Evolutionary conservation across 805 yeast genomes (phyloP), one percentile per base, ranked within the genome.

Genomic region (Clavispora asparagi): DNA sequence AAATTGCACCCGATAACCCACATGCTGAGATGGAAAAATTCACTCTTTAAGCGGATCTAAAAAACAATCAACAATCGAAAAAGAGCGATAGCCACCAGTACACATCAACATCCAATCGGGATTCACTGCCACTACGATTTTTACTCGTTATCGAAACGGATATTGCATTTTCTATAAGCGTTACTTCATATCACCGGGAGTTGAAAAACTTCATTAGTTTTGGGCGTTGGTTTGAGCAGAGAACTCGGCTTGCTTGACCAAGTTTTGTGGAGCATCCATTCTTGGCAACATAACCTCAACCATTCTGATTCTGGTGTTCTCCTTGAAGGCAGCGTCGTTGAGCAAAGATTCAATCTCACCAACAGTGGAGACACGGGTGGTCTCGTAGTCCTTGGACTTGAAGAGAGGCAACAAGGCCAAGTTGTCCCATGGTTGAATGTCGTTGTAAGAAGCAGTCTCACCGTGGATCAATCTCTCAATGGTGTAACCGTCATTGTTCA

Each of bases 381-480:
- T 41, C 40, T 68, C 69, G 47, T 57, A 60, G 40, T 63, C 49
- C 48, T 60, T 54, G 35, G 68, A 67, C 14, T 61, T 61, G 49
- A 68, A 68, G 12, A 65, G 56, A 13, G 61, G 60, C 48, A 68
- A 61, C 46, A 68, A 46, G 46, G 59, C 56, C 47, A 60, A 57
- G 53, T 67, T 65, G 49, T 67, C 60, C 73, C 73, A 68, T 19
- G 68, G 60, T 52, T 68, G 71, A 48, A 68, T 67, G 46, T 67
- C 67, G 53, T 67, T 66, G 57, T 68, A 67, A 3, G 52, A 49
- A n/a, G 70, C 68, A 29, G 56, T 59, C 53, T 58, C 65, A 16
- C 73, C 73, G 53, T 68, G 73, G 39, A 68, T 66, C 54, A 68
- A 61, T 52, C 69, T 61, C 55, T 68, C 73, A 42, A 68, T 66